Base-by-base conservation (phyloP, 2,329 filamentous ascomycete species). In the Botrytis elliptica region DNA sequence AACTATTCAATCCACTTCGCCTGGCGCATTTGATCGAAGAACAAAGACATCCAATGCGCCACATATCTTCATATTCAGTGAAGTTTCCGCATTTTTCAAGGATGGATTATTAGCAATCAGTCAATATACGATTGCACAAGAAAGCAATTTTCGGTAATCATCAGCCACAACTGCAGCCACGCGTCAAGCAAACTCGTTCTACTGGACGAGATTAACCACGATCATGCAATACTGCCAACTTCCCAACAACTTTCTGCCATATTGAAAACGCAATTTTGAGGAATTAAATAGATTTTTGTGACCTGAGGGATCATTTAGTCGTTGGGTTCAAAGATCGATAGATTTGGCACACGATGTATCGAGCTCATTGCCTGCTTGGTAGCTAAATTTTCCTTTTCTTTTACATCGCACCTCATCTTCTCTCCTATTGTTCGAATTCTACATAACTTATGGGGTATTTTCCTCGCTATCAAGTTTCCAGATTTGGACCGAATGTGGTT, bases 141-240 rank as follows among this genome's bases (percentile, higher is more conserved):
- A 38, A 38, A 57, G n/a, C 25, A 16, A 33, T 52, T 36, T 38
- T 66, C 36, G 65, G 36, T 57, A 36, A 9, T 36, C 25, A 33
- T 38, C 65, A 68, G 49, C 65, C 65, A 68, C 65, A 57, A 67
- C 55, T 40, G 49, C 65, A 57, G 36, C 49, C 65, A 68, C 49
- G 22, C 25, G 6, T 55, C 46, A 42, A 42, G 10, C 49, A 25
- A 29, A 55, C 16, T 52, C 33, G 38, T 29, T 55, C 33, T n/a
- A 67, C 33, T 38, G 46, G 65, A 18, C 33, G 29, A 42, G 4
- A 25, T 29, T 18, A 25, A 57, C 36, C 66, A 57, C 66, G 22
- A 10, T 57, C 10, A 68, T 68, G 66, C 66, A 68, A 68, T 40
- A n/a, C 52, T 29, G 66, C 36, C 49, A 68, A 42, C 66, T 68